Percentiles rank a stretch among this genome's conserved stretches.
phyloP scores from a whole-genome alignment of 768 basidiomycete species.

The Mycena chlorophos region DNA sequence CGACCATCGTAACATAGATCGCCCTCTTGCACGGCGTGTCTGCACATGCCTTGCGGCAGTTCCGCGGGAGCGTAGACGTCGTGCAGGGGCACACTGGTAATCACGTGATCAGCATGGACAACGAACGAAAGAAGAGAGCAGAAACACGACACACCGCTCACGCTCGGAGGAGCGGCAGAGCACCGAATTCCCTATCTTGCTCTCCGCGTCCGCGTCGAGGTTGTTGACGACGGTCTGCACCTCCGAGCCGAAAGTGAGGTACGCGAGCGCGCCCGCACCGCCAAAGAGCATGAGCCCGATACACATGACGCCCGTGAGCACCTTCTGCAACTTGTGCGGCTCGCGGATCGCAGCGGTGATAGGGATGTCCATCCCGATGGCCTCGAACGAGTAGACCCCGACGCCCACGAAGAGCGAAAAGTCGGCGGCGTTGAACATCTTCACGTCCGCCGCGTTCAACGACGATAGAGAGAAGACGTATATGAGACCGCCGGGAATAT shows the following conservation, averaged over 20 bases:
- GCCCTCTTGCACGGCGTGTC: constrained; percentile 64
- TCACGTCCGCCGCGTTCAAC: constrained; percentile 69
- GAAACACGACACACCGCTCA: constrained; percentile 73
- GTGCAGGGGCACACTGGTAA: constrained; percentile 92
- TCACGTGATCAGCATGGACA: too few relatives aligned
- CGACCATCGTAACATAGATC: constrained; percentile 69
- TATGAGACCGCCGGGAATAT: constrained; percentile 83
- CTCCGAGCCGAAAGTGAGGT: constrained; percentile 82
- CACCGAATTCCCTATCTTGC: constrained; percentile 86
- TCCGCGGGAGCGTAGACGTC: constrained; percentile 93
- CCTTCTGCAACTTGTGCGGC: constrained; percentile 88
- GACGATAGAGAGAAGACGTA: constrained; percentile 81
- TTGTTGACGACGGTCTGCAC: constrained; percentile 95
- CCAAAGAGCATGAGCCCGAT: constrained; percentile 82
- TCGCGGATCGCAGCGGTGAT: constrained; percentile 97
- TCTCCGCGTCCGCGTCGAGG: constrained; percentile 76
- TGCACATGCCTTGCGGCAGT: constrained; percentile 86
- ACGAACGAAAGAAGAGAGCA: neutral
- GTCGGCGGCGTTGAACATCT: constrained; percentile 84
- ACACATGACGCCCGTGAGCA: constrained; percentile 90
- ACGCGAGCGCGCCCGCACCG: constrained; percentile 83
- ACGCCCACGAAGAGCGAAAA: constrained; percentile 95
- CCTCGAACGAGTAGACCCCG: constrained; percentile 98
- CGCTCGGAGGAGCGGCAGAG: constrained; percentile 86
- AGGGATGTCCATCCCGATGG: constrained; percentile 96